Conservation (phyloP, 1,284 basidiomycete genomes). For the Tilletiopsis washingtonensis region DNA sequence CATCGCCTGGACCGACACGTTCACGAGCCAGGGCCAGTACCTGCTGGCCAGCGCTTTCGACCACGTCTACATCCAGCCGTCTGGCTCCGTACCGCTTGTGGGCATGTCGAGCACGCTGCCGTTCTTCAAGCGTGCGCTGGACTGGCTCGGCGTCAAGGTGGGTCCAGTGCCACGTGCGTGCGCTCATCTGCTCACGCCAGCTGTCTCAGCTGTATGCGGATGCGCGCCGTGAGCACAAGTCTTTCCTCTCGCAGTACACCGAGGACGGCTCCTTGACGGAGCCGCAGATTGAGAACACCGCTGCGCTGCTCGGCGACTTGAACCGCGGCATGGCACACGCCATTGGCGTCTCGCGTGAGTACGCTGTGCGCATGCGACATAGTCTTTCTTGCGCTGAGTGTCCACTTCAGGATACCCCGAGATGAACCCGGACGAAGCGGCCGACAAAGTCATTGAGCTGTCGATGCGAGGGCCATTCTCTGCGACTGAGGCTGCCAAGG, state of each 20-base stretch:
- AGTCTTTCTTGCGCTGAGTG: too few relatives aligned
- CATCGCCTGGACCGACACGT: slow-evolving; percentile 50
- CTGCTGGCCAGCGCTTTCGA: slow-evolving; percentile 48
- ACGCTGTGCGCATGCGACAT: too few relatives aligned
- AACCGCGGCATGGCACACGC: slow-evolving; percentile 28
- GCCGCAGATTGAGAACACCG: slow-evolving; percentile 34
- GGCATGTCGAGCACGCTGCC: slow-evolving; percentile 42
- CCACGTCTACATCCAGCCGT: slow-evolving; percentile 50
- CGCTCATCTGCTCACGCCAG: too few relatives aligned
- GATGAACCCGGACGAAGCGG: slow-evolving; percentile 18
- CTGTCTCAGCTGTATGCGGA: slow-evolving; percentile 40
- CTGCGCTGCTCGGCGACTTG: slow-evolving; percentile 40
- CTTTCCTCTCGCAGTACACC: slow-evolving; percentile 35
- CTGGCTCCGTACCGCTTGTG: slow-evolving; percentile 48
- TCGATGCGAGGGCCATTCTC: slow-evolving; percentile 47
- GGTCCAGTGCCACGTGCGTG: too few relatives aligned
- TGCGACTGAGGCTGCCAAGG: slow-evolving; percentile 41
- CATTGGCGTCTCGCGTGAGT: slow-evolving; percentile 32
- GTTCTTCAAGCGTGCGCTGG: slow-evolving; percentile 44
- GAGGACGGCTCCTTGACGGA: slow-evolving; percentile 27
- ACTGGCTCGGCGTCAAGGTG: slow-evolving; percentile 49
- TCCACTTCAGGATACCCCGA: slow-evolving; percentile 31
- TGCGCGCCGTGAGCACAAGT: slow-evolving; percentile 49
- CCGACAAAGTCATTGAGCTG: slow-evolving; percentile 38
- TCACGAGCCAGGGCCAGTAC: slow-evolving; percentile 48